Base-by-base conservation (phyloP, 352 stramenopile species). In the Pythium utonaiense region DNA sequence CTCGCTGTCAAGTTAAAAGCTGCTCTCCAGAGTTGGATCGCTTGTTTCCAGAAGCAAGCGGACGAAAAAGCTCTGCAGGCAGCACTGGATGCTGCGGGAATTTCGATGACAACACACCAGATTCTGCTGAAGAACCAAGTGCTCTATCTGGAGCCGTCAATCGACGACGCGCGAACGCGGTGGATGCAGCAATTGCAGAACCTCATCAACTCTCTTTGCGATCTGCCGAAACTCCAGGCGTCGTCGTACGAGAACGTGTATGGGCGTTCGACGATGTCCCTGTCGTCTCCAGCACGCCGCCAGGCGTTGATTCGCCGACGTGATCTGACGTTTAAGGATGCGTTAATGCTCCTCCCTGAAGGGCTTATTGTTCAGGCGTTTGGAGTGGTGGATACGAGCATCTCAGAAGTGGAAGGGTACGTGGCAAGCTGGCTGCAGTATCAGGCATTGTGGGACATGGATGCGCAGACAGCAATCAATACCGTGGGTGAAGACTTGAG, bases 391-490 rank as follows among this genome's bases (percentile, higher is more conserved):
- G 82, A 96, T 60, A 53, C 60, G 24, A 88, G 80, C 19, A 80
- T 96, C 10, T 66, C 77, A 25, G 83, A 98, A 53, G 83, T 98
- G 27, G 80, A 95, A 47, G 71, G 78, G 6, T 99, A 99, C 78
- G 90, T 98, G 16, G 79, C 84, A 27, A 92, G 89, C 31, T 99
- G 98, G 98, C 71, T 99, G 28, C 94, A 98, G 56, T 99, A 99
- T 68, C 97, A 99, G 73, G 95, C 90, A 21, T 71, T 99, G 33
- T 99, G 98, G 98, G 96, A 99, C 71, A 97, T 99, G 73, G 93
- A 98, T 73, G 92, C 98, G 17, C 79, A 94, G 58, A 89, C 95
- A 50, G 94, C 99, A 12, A 89, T 97, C 42, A 87, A 87, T 25
- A 80, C 74, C 21, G 80, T 99, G 33, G 97, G 94, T 21, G 88